Evolutionary conservation across 805 yeast genomes (phyloP).

Genomic region (Suhomyces sp.): DNA sequence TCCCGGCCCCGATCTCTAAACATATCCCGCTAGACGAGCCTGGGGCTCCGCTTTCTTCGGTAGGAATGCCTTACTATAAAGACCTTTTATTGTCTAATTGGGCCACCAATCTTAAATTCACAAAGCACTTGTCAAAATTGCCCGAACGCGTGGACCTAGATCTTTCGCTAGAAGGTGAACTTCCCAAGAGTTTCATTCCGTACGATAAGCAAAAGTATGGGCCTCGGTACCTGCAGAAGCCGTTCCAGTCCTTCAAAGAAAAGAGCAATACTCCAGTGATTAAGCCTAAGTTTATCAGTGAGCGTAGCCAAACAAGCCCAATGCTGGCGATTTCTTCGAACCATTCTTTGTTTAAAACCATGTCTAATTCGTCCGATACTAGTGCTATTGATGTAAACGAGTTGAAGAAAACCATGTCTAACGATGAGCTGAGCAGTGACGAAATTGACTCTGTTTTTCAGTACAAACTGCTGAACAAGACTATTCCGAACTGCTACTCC

Average conservation of each 20-base stretch:
- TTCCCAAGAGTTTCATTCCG: conserved; percentile 13
- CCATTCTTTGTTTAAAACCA: conserved; percentile 10
- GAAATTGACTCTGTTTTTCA: conserved; percentile 16
- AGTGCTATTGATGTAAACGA: conserved; percentile 7
- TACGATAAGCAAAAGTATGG: conserved; percentile 61
- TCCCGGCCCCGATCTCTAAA: conserved; percentile 28
- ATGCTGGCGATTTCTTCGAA: background rate
- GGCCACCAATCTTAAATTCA: conserved; percentile 63
- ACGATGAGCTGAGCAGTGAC: background rate
- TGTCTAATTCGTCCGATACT: conserved; percentile 5
- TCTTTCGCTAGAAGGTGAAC: conserved; percentile 29
- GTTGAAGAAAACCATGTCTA: background rate
- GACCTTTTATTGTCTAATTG: conserved; percentile 77
- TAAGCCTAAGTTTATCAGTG: conserved; percentile 61
- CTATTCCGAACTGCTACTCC: conserved; percentile 70
- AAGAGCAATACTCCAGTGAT: conserved; percentile 9
- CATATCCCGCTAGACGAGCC: conserved; percentile 35
- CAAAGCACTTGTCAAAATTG: conserved; percentile 56
- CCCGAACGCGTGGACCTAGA: conserved; percentile 53
- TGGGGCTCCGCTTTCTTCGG: conserved; percentile 53
- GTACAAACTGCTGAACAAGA: conserved; percentile 10
- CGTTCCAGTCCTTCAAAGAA: conserved; percentile 37
- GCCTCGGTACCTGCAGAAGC: conserved; percentile 46
- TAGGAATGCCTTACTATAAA: conserved; percentile 87
- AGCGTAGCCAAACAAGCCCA: conserved; percentile 19